Conservation (phyloP, 306 rosid species). For the Cucurbita maxima region DNA sequence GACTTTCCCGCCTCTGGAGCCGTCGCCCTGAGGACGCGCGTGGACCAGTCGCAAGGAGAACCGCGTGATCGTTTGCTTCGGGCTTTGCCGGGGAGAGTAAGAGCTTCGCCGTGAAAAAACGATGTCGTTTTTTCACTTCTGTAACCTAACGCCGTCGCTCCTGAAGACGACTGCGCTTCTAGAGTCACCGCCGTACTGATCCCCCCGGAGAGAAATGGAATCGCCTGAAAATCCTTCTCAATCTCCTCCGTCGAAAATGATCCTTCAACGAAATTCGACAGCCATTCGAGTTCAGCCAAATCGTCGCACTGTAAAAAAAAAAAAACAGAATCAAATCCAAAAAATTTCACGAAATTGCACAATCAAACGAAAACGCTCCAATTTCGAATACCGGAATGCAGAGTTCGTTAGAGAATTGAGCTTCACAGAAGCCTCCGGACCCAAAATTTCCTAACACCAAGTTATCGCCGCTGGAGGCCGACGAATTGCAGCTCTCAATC, state of each 20-base stretch:
- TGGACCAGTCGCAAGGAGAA: slow-evolving; percentile 58
- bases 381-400: slow-evolving; percentile 37
- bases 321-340: background rate
- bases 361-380: background rate
- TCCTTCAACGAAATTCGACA: slow-evolving; percentile 57
- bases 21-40: slow-evolving; percentile 38
- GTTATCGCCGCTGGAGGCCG: slow-evolving; percentile 26
- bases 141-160: slow-evolving; percentile 7
- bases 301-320: slow-evolving; percentile 31
- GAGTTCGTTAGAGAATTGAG: slow-evolving; percentile 41
- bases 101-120: slow-evolving; percentile 30
- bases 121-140: slow-evolving; percentile 15
- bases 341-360: background rate
- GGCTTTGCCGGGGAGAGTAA: slow-evolving; percentile 38
- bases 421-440: slow-evolving; percentile 24
- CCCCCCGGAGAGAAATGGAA: slow-evolving; percentile 19
- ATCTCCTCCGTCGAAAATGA: slow-evolving; percentile 38
- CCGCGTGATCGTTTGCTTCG: slow-evolving; percentile 59
- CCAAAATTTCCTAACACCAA: slow-evolving; percentile 21
- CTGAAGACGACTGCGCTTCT: slow-evolving; percentile 45
- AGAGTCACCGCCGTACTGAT: slow-evolving; percentile 12
- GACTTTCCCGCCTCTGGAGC: background rate
- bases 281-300: slow-evolving; percentile 62
- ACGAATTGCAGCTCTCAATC: slow-evolving; percentile 40
- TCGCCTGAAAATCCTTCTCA: slow-evolving; percentile 22